phyloP scores from a whole-genome alignment of 2,329 filamentous ascomycete species.

The Colletotrichum lindemuthianum region DNA sequence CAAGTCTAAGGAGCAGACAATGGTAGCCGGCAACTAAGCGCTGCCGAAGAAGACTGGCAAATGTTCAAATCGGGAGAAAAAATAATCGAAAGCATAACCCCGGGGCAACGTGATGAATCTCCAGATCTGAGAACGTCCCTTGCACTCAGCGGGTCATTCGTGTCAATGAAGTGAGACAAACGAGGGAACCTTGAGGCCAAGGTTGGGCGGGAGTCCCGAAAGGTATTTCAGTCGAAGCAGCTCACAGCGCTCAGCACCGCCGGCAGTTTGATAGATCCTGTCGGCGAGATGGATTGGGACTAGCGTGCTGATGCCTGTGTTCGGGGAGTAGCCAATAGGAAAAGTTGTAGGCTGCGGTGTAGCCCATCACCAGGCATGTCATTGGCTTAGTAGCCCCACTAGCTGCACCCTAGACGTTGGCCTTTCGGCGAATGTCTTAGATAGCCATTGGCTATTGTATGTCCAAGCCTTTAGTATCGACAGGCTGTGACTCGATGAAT shows the following conservation, averaged over 20 bases:
- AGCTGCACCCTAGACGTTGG: background rate
- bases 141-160: slow-evolving; percentile 17
- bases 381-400: slow-evolving; percentile 45
- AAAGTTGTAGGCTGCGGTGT: fast-evolving
- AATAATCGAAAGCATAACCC: background rate
- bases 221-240: slow-evolving; percentile 39
- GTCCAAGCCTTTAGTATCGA: too few species aligned
- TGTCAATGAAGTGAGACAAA: slow-evolving; percentile 1
- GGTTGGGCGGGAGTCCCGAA: slow-evolving; percentile 39
- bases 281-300: slow-evolving; percentile 55
- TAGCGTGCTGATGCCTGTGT: slow-evolving; percentile 41
- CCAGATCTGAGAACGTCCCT: slow-evolving; percentile 19
- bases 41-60: background rate
- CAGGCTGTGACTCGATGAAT: too few species aligned
- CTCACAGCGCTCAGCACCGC: slow-evolving; percentile 13
- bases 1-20: too few species aligned
- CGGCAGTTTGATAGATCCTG: slow-evolving; percentile 38
- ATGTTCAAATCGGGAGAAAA: background rate
- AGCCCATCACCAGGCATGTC: background rate
- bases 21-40: background rate
- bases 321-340: slow-evolving; percentile 43
- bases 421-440: too few species aligned
- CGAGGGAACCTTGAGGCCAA: background rate
- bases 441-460: too few species aligned
- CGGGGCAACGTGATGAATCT: background rate